phyloP scores from a whole-genome alignment of 495 filamentous ascomycete genomes.

The Penicillium crystallinum region DNA sequence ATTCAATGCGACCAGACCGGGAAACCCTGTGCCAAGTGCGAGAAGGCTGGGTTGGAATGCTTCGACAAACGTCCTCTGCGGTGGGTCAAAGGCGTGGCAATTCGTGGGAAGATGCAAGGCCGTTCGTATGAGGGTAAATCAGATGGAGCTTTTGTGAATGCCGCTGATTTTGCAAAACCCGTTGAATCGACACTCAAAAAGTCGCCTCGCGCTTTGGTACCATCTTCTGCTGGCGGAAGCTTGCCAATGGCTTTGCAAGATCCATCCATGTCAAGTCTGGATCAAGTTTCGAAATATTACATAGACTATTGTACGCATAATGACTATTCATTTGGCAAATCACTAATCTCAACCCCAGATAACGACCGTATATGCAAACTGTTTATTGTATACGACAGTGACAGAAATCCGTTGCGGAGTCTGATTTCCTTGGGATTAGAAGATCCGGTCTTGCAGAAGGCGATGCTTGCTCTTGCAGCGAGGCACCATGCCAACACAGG shows the following conservation, averaged over 20 bases:
- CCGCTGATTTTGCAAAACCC: neutral
- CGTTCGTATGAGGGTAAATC: constrained; percentile 9
- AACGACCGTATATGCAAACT: constrained; percentile 49
- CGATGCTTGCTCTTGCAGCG: constrained; percentile 50
- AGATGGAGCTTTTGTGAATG: neutral
- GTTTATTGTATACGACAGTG: constrained; percentile 49
- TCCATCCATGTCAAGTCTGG: constrained; percentile 31
- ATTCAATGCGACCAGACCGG: constrained; percentile 47
- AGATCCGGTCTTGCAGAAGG: constrained; percentile 45
- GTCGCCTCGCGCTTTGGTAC: neutral
- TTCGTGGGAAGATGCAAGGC: constrained; percentile 37
- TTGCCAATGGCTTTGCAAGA: constrained; percentile 25
- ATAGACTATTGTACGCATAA: constrained; percentile 44
- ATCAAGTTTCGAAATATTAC: constrained; percentile 37
- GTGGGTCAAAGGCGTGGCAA: constrained; percentile 40
- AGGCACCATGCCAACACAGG: constrained; percentile 46
- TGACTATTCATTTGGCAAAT: neutral
- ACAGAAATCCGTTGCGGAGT: constrained; percentile 50
- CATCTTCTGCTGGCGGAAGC: neutral
- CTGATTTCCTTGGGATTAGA: constrained; percentile 44
- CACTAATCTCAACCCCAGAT: constrained; percentile 28
- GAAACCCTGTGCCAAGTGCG: constrained; percentile 31
- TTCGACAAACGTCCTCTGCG: constrained; percentile 47
- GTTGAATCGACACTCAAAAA: neutral
- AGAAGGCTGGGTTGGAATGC: constrained; percentile 47